A percentile compares a stretch with the other conserved stretches of the same genome.
Evolutionary conservation across 371 early-diverging fungal genomes (phyloP).

Genomic region (Mucor sp.): DNA sequence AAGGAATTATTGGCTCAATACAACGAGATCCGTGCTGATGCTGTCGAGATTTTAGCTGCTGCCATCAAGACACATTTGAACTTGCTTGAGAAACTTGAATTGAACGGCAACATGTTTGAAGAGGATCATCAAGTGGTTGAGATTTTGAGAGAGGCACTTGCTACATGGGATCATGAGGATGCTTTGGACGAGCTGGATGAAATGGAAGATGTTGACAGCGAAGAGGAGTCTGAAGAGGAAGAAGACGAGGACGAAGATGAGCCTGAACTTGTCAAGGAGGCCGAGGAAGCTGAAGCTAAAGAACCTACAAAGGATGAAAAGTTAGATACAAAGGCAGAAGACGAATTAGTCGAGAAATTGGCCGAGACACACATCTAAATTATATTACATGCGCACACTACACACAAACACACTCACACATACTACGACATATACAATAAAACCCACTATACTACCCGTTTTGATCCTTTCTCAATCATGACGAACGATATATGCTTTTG

Average conservation of each 20-base stretch:
- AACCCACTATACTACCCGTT: background rate
- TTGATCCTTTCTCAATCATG: background rate
- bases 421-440: background rate
- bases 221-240: conserved; percentile 72
- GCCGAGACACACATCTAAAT: conserved; percentile 50
- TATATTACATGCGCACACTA: background rate
- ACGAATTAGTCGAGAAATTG: conserved; percentile 39
- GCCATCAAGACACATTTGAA: conserved; percentile 65
- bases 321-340: conserved; percentile 27
- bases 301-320: conserved; percentile 21
- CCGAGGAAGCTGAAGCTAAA: conserved; percentile 24
- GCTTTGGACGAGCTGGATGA: conserved; percentile 92
- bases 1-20: conserved; percentile 79
- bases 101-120: conserved; percentile 93
- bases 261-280: conserved; percentile 35
- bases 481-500: too few relatives aligned
- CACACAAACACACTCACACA: background rate
- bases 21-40: conserved; percentile 86
- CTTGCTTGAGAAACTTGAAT: conserved; percentile 68
- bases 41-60: conserved; percentile 66
- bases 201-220: conserved; percentile 87
- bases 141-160: conserved; percentile 72
- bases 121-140: conserved; percentile 77
- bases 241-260: conserved; percentile 53
- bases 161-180: conserved; percentile 70